Conservation (phyloP, 176 grass and related monocot genomes). For the bread wheat (Triticum aestivum) region DNA sequence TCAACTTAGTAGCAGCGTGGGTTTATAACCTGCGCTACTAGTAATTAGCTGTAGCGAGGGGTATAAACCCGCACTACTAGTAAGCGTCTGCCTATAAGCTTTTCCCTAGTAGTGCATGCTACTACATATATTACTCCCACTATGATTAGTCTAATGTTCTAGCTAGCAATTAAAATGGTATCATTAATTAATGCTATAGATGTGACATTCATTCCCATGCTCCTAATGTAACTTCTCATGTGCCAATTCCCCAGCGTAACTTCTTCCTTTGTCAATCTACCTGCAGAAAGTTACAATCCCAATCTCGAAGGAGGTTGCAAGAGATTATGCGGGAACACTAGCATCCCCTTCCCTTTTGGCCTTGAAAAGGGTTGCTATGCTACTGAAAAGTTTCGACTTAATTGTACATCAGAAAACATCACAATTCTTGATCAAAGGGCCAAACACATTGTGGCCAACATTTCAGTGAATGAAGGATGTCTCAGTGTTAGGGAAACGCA, state of each 20-base stretch:
- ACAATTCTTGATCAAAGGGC: not conserved
- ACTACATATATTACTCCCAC: too few relatives aligned
- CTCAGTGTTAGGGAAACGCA: not conserved
- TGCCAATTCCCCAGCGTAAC: not conserved
- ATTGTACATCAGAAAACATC: not conserved
- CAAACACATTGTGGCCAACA: not conserved
- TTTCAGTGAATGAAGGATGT: conserved; percentile 13
- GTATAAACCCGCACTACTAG: too few relatives aligned
- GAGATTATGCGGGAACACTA: conserved; percentile 25
- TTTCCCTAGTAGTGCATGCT: too few relatives aligned
- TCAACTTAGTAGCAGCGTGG: too few relatives aligned
- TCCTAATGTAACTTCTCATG: too few relatives aligned
- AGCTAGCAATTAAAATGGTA: too few relatives aligned
- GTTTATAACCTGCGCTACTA: too few relatives aligned
- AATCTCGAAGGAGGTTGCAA: not conserved
- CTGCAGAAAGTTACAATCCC: not conserved
- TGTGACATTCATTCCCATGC: too few relatives aligned
- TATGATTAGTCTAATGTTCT: too few relatives aligned
- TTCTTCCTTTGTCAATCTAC: not conserved
- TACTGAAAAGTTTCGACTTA: not conserved
- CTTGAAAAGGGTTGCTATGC: conserved; percentile 24
- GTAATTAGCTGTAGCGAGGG: too few relatives aligned
- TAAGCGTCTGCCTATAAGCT: too few relatives aligned
- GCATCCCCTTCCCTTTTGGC: conserved; percentile 33
- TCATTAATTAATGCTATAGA: too few relatives aligned